Conservation (phyloP, 495 filamentous ascomycete genomes). For the Penicillium odoratum region DNA sequence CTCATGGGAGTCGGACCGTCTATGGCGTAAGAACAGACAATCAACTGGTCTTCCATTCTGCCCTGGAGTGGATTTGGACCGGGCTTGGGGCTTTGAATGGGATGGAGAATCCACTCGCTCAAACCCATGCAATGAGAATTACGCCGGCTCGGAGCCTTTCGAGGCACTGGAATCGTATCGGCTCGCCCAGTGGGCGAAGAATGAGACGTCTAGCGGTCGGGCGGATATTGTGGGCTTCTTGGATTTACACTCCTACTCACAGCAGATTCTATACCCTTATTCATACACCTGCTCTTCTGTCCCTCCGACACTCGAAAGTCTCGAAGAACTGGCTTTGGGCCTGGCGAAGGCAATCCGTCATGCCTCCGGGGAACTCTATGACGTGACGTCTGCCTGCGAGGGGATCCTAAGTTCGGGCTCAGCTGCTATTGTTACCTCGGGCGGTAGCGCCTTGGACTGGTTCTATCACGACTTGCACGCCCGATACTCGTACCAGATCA, state of each 20-base stretch:
- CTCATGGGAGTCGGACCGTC: constrained; percentile 84
- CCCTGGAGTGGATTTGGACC: constrained; percentile 85
- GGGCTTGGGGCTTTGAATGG: constrained; percentile 83
- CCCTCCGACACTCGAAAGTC: constrained; percentile 85
- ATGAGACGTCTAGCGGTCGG: constrained; percentile 71
- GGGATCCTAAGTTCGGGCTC: constrained; percentile 56
- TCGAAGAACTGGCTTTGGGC: constrained; percentile 85
- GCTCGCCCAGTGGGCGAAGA: constrained; percentile 81
- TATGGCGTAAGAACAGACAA: constrained; percentile 96
- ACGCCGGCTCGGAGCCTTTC: constrained; percentile 80
- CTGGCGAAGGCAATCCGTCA: constrained; percentile 87
- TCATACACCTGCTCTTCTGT: constrained; percentile 74
- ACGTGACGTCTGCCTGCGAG: constrained; percentile 84
- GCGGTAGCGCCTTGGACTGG: constrained; percentile 91
- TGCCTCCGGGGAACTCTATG: constrained; percentile 72
- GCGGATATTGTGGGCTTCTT: constrained; percentile 77
- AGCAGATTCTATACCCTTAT: constrained; percentile 93
- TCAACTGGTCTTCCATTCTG: constrained; percentile 80
- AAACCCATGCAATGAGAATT: constrained; percentile 92
- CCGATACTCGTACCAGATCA: constrained; percentile 90
- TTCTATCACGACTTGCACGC: constrained; percentile 88
- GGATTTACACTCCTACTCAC: constrained; percentile 93
- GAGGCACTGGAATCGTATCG: constrained; percentile 75
- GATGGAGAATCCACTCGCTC: constrained; percentile 62
- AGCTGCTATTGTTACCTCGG: constrained; percentile 52